These are phyloP conservation scores for Solanum habrochaites DNA, from an alignment of 257 asterid species.

Conservation along the genomic window DNA sequence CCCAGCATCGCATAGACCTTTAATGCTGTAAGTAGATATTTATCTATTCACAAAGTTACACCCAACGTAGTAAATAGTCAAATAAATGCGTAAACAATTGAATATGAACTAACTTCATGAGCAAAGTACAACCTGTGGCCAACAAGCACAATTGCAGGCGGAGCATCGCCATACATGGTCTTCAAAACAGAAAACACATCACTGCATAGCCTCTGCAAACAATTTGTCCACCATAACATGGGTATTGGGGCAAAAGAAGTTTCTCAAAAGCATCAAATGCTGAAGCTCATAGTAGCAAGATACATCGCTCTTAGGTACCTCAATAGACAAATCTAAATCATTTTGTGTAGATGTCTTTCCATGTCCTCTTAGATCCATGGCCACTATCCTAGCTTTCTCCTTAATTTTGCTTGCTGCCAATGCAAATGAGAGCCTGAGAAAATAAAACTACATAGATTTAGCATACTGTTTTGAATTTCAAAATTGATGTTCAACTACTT, in stretches of 20 bases:
- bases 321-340: slow-evolving; percentile 79
- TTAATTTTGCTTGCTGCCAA: slow-evolving; percentile 63
- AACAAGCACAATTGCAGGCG: slow-evolving; percentile 87
- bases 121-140: slow-evolving; percentile 75
- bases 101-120: not conserved
- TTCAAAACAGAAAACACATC: slow-evolving; percentile 79
- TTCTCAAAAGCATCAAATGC: not conserved
- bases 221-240: slow-evolving; percentile 4
- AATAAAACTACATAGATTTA: not conserved
- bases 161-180: slow-evolving; percentile 79
- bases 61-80: not conserved
- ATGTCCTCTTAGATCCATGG: slow-evolving; percentile 94
- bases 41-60: not conserved
- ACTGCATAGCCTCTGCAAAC: slow-evolving; percentile 59
- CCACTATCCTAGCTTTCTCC: slow-evolving; percentile 66
- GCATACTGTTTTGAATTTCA: not conserved
- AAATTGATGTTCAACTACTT: not conserved
- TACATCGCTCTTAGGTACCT: slow-evolving; percentile 34
- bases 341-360: slow-evolving; percentile 80
- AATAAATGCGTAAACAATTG: not conserved
- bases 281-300: not conserved
- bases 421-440: slow-evolving; percentile 80
- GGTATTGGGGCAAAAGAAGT: not conserved
- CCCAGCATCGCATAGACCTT: not conserved
- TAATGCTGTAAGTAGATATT: not conserved